phyloP scores from a whole-genome alignment of 2,329 filamentous ascomycete species.

The Xylariales sp. region DNA sequence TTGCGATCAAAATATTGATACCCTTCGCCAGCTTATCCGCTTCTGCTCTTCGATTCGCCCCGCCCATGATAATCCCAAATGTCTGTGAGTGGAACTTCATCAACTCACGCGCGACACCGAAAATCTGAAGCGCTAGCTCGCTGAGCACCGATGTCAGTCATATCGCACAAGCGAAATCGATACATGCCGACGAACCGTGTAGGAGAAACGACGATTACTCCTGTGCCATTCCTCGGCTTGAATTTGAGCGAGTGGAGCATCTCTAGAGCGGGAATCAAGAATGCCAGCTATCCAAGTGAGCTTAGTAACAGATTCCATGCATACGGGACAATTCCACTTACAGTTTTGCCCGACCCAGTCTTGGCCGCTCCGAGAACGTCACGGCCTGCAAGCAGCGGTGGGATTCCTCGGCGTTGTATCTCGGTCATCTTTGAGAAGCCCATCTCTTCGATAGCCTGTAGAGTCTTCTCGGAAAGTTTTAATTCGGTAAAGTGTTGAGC shows the following conservation, averaged over 20 bases:
- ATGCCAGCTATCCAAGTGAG: constrained; percentile 57
- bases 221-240: constrained; percentile 81
- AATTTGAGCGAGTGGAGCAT: constrained; percentile 87
- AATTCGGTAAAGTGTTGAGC: constrained; percentile 74
- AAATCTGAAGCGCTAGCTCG: constrained; percentile 92
- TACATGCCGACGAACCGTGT: no score
- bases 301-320: neutral
- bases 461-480: constrained; percentile 81
- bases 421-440: constrained; percentile 93
- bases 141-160: no score
- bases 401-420: constrained; percentile 84
- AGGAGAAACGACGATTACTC: constrained; percentile 87
- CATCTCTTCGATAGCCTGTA: constrained; percentile 86
- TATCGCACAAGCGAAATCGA: no score
- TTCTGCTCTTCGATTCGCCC: constrained; percentile 85
- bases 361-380: constrained; percentile 95
- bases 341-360: constrained; percentile 86
- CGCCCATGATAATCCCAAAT: constrained; percentile 93
- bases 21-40: constrained; percentile 92
- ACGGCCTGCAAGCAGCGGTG: constrained; percentile 79
- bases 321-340: no score
- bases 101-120: constrained; percentile 87
- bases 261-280: constrained; percentile 90
- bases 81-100: constrained; percentile 93
- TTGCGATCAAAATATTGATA: constrained; percentile 91